phyloP scores from a whole-genome alignment of 805 yeast species.

The Candida berthetii region DNA sequence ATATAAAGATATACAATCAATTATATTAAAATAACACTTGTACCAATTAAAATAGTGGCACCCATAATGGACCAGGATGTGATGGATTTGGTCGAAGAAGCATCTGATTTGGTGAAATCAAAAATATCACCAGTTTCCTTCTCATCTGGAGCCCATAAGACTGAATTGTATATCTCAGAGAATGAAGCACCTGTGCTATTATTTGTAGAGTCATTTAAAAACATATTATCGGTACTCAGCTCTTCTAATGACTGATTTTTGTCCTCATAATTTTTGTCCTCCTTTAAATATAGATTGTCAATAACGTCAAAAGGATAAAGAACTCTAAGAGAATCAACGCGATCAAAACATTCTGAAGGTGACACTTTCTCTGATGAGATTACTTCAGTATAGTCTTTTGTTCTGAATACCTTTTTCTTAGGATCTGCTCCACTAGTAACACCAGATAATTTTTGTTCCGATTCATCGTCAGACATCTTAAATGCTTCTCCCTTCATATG shows the following conservation, averaged over 20 bases:
- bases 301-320: too few species aligned
- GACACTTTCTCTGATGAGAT: too few species aligned
- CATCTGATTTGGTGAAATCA: constrained; percentile 1
- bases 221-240: too few species aligned
- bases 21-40: constrained; percentile 1
- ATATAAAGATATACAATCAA: not conserved
- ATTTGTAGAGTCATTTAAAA: not conserved
- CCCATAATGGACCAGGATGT: constrained; percentile 1
- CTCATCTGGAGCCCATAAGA: not conserved
- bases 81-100: not conserved
- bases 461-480: not conserved
- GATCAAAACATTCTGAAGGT: not conserved
- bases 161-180: not conserved
- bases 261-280: not conserved
- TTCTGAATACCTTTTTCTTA: not conserved
- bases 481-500: not conserved
- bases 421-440: not conserved
- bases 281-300: not conserved
- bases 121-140: not conserved
- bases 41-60: constrained; percentile 1
- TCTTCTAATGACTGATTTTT: too few species aligned
- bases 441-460: not conserved
- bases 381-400: not conserved
- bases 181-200: not conserved
- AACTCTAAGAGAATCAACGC: too few species aligned